Evolutionary conservation across 2,329 filamentous ascomycete species (phyloP).

Genomic region (Periconia digitata): DNA sequence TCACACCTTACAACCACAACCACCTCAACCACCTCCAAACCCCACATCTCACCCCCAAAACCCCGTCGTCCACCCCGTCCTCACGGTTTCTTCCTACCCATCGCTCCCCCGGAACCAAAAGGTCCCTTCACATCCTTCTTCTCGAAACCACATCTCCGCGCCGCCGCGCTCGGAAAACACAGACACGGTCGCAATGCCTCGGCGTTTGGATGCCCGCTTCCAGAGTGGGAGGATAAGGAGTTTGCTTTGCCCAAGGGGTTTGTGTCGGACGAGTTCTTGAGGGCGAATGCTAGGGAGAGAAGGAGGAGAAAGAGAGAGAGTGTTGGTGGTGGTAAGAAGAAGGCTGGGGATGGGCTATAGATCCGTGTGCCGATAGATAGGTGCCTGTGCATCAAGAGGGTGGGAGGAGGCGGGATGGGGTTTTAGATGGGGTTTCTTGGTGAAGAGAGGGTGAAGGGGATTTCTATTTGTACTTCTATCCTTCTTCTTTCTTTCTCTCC

Average conservation of each 20-base stretch:
- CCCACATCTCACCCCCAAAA: conserved; percentile 14
- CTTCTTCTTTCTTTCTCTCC: too few species aligned
- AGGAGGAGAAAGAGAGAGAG: conserved; percentile 61
- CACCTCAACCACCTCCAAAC: not conserved
- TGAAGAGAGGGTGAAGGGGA: too few species aligned
- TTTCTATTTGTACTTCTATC: too few species aligned
- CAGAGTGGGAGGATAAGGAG: conserved; percentile 69
- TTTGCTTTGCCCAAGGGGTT: conserved; percentile 74
- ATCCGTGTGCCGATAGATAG: too few species aligned
- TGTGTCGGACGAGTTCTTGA: conserved; percentile 51
- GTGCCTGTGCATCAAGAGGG: too few species aligned
- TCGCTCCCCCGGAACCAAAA: conserved; percentile 36
- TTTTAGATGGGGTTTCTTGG: too few species aligned
- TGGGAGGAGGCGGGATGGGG: too few species aligned
- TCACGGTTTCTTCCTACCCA: conserved; percentile 34
- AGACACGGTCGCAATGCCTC: conserved; percentile 68
- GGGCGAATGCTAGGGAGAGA: conserved; percentile 63
- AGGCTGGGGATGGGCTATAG: not conserved
- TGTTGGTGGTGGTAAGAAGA: conserved; percentile 4
- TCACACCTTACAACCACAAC: not conserved
- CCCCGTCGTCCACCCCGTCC: conserved; percentile 35
- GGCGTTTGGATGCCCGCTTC: conserved; percentile 81
- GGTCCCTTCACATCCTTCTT: conserved; percentile 87
- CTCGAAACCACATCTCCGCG: conserved; percentile 74
- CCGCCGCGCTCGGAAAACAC: conserved; percentile 72